Percentiles rank a stretch among this genome's conserved stretches.
Conservation (phyloP, 2,329 filamentous ascomycete genomes). For the Periconia sp. region DNA sequence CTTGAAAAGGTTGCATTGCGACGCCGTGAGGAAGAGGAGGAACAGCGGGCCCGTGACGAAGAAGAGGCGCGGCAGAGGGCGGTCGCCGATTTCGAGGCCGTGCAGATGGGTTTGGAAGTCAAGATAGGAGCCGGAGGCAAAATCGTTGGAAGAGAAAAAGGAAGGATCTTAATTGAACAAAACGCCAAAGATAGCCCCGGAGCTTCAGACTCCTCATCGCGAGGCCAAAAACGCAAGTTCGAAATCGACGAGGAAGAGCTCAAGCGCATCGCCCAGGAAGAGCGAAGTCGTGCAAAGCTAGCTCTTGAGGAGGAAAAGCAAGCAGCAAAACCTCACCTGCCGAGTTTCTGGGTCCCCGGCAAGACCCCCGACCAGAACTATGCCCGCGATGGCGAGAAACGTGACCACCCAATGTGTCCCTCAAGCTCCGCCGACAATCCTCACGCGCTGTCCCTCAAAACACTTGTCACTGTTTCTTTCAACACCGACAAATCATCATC, state of each 20-base stretch:
- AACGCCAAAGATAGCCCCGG: slow-evolving; percentile 28
- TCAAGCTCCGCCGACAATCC: slow-evolving; percentile 66
- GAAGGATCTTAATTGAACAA: slow-evolving; percentile 48
- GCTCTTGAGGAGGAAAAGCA: slow-evolving; percentile 71
- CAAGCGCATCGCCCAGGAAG: slow-evolving; percentile 67
- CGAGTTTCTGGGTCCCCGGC: slow-evolving; percentile 91
- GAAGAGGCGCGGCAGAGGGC: slow-evolving; percentile 71
- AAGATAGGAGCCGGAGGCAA: slow-evolving; percentile 39
- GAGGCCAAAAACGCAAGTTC: slow-evolving; percentile 72
- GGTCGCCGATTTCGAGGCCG: slow-evolving; percentile 79
- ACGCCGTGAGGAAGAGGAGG: slow-evolving; percentile 63
- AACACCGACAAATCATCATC: slow-evolving; percentile 62
- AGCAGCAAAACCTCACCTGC: slow-evolving; percentile 66
- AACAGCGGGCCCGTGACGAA: slow-evolving; percentile 62
- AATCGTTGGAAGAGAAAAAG: slow-evolving; percentile 46
- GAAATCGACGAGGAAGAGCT: slow-evolving; percentile 78
- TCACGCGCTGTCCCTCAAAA: slow-evolving; percentile 77
- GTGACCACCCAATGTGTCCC: slow-evolving; percentile 74
- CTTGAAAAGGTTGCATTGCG: slow-evolving; percentile 67
- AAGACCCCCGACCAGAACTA: slow-evolving; percentile 66
- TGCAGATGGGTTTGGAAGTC: slow-evolving; percentile 66
- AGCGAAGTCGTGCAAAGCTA: slow-evolving; percentile 69
- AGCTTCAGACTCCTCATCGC: slow-evolving; percentile 20
- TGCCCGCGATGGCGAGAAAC: slow-evolving; percentile 57
- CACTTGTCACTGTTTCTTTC: slow-evolving; percentile 75